Evolutionary conservation across 2,329 filamentous ascomycete genomes (phyloP), one percentile per base, ranked within the genome.

Genomic region (Albifimbria verrucaria): DNA sequence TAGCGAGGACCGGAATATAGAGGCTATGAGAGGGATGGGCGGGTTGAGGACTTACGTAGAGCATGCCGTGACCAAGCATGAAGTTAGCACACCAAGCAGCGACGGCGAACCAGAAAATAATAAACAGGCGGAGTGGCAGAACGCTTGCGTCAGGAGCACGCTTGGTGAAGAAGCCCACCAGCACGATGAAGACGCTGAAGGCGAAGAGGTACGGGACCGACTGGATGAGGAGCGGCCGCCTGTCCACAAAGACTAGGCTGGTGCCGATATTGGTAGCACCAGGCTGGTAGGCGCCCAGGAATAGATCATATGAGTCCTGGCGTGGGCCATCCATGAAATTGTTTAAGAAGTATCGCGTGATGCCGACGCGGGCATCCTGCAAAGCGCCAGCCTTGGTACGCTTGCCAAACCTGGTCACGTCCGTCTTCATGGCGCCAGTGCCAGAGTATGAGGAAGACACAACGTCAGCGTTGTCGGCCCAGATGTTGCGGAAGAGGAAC

Each of bases 391-490:
- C 82, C 66, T 87, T 91, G 25, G 94, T 99, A 51, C 95, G 85
- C 64, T 89, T 86, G 48, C 93, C 95, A 2, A 91, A 91, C n/a
- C 94, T 87, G 2, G 94, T 99, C 63, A 97, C 91, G 69, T 99
- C 95, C 0, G 94, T 99, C 81, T 99, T 99, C 76, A 99, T 84
- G 49, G 94, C 94, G 3, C 94, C 95, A 1, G 95, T 99, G 52
- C 94, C 94, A 1, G 94, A 94, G 72, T 99, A 99, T 0, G 91
- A 87, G 61, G 85, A 88, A 18, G 92, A 96, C 28, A 99, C 92
- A 22, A 95, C 88, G 69, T 99, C 94, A 52, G 95, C 94, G 65
- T 99, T 99, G 73, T 99, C 94, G 25, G 94, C 94, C 94, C 94
- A 99, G 17, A 97, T 80, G 71, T 97, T 97, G 60, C 94, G 90